Evolutionary conservation across 768 basidiomycete genomes (phyloP).

Genomic region (Lentinula lateritia): DNA sequence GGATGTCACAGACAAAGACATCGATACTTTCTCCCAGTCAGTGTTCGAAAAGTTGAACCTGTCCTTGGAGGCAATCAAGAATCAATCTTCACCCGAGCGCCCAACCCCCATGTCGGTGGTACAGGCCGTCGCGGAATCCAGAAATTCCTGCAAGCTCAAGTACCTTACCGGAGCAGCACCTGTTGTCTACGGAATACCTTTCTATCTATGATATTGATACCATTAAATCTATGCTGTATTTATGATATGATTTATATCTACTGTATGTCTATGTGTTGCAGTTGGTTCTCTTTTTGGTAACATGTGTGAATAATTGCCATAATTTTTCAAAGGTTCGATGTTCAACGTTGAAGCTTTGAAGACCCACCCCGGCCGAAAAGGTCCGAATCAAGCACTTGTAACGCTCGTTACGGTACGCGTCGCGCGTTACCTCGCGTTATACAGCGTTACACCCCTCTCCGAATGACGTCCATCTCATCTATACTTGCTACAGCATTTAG

Average conservation of each 20-base stretch:
- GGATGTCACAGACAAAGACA: constrained; percentile 98
- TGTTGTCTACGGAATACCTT: constrained; percentile 93
- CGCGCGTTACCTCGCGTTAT: not conserved
- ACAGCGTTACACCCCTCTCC: not conserved
- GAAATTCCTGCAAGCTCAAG: constrained; percentile 81
- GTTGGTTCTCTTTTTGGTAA: no score
- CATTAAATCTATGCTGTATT: not conserved
- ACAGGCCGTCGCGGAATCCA: constrained; percentile 71
- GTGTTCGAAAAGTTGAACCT: constrained; percentile 75
- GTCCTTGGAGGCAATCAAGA: constrained; percentile 22
- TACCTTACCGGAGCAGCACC: constrained; percentile 95
- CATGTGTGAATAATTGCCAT: no score
- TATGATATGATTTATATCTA: not conserved
- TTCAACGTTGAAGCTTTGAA: no score
- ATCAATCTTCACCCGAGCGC: constrained; percentile 14
- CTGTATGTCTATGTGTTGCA: not conserved
- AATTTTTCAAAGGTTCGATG: no score
- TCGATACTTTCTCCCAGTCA: constrained; percentile 84
- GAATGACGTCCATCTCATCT: constrained; percentile 16
- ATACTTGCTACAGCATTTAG: constrained; percentile 28
- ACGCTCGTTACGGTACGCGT: no score
- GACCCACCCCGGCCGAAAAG: no score
- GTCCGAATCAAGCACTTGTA: no score
- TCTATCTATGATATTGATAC: constrained; percentile 52
- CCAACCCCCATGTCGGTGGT: constrained; percentile 45